Evolutionary conservation across 2,329 filamentous ascomycete genomes (phyloP).

Genomic region (Fusarium temperatum): DNA sequence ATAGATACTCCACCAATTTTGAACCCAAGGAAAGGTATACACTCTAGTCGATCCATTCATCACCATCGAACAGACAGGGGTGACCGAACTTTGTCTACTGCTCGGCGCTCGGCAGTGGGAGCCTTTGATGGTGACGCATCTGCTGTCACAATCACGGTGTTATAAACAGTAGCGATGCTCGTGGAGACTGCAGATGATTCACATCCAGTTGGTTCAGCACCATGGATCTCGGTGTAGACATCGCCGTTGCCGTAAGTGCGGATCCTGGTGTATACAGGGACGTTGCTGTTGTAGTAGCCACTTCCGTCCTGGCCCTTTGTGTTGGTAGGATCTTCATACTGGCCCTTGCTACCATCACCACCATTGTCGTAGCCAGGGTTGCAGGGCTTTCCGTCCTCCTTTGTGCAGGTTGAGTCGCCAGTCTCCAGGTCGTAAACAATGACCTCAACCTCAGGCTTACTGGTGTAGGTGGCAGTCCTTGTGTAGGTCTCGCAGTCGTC

Average conservation of each 20-base stretch:
- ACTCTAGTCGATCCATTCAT: not conserved
- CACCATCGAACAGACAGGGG: conserved; percentile 26
- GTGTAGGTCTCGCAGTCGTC: conserved; percentile 25
- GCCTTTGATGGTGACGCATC: conserved; percentile 20
- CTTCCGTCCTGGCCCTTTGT: conserved; percentile 15
- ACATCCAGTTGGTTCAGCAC: conserved; percentile 33
- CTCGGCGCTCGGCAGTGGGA: not conserved
- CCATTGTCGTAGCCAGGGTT: conserved; percentile 13
- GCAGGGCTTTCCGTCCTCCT: conserved; percentile 43
- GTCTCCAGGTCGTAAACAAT: conserved; percentile 45
- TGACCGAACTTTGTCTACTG: conserved; percentile 18
- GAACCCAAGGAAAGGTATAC: conserved; percentile 3
- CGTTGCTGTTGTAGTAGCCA: conserved; percentile 1
- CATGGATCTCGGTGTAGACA: conserved; percentile 17
- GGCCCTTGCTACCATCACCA: conserved; percentile 6
- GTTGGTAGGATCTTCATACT: conserved; percentile 13
- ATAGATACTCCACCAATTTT: conserved; percentile 1
- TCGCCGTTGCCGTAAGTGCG: conserved; percentile 20
- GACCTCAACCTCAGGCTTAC: conserved; percentile 43
- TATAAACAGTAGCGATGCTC: conserved; percentile 48
- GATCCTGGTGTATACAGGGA: conserved; percentile 30
- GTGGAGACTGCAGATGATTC: conserved; percentile 40
- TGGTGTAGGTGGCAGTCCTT: conserved; percentile 28
- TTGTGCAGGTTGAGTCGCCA: conserved; percentile 43
- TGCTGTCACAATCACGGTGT: conserved; percentile 49